phyloP scores from a whole-genome alignment of 2,329 filamentous ascomycete genomes.

The Alternaria arbusti region DNA sequence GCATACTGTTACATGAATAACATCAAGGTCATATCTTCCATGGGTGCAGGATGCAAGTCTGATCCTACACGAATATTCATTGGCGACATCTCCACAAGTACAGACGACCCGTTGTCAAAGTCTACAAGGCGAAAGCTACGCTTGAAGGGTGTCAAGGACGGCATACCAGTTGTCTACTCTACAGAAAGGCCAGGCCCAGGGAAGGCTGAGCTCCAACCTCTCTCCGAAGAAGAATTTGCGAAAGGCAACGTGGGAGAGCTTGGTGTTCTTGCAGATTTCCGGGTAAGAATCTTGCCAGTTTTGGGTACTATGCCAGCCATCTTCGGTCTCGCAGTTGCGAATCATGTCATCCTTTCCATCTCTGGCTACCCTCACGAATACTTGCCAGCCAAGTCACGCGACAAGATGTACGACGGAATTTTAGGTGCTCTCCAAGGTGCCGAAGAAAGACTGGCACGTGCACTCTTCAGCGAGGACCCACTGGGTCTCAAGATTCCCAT shows the following conservation, averaged over 20 bases:
- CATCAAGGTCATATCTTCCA: slow-evolving; percentile 86
- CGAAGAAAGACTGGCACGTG: slow-evolving; percentile 76
- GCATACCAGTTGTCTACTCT: slow-evolving; percentile 91
- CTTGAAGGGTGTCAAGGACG: slow-evolving; percentile 75
- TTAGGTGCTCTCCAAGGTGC: slow-evolving; percentile 75
- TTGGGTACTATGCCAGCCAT: slow-evolving; percentile 97
- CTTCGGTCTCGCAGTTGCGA: slow-evolving; percentile 89
- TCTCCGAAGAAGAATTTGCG: slow-evolving; percentile 84
- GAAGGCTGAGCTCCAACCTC: slow-evolving; percentile 86
- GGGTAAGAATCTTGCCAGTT: slow-evolving; percentile 92
- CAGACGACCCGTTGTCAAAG: slow-evolving; percentile 86
- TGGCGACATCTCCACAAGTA: slow-evolving; percentile 86
- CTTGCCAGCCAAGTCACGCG: slow-evolving; percentile 77
- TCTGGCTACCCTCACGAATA: slow-evolving; percentile 86
- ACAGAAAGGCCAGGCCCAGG: slow-evolving; percentile 88
- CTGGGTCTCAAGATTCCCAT: slow-evolving; percentile 81
- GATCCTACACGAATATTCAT: slow-evolving; percentile 83
- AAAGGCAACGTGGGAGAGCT: slow-evolving; percentile 88
- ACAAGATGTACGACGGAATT: slow-evolving; percentile 91
- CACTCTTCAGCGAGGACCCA: slow-evolving; percentile 59
- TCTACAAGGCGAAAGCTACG: slow-evolving; percentile 82
- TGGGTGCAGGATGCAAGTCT: slow-evolving; percentile 96
- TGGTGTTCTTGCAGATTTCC: slow-evolving; percentile 87
- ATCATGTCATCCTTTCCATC: slow-evolving; percentile 87
- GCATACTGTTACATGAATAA: slow-evolving; percentile 82